A percentile compares a stretch with the other conserved stretches of the same genome.
These are phyloP conservation scores for Candida pini DNA, from an alignment of 805 yeast genomes.

Conservation along the genomic window DNA sequence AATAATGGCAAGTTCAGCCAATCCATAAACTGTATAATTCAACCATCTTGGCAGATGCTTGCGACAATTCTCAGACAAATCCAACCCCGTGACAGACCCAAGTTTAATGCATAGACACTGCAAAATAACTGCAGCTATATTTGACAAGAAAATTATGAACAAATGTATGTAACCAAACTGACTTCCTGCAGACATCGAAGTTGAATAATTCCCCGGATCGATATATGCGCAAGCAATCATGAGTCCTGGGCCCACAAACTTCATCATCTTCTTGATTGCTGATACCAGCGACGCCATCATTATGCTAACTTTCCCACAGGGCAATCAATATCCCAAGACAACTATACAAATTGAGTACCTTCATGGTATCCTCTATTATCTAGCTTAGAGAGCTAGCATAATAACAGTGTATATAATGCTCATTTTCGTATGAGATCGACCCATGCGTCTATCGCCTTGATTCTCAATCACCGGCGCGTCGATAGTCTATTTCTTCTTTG, in stretches of 20 bases:
- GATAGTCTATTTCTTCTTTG: too few relatives aligned
- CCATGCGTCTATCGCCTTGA: too few relatives aligned
- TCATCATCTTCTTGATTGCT: slow-evolving; percentile 40
- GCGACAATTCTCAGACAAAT: slow-evolving; percentile 80
- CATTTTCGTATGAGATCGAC: too few relatives aligned
- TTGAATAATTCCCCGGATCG: slow-evolving; percentile 92
- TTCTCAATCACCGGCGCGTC: too few relatives aligned
- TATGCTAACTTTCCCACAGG: too few relatives aligned
- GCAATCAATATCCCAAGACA: too few relatives aligned
- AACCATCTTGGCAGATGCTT: slow-evolving; percentile 62
- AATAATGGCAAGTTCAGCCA: slow-evolving; percentile 82
- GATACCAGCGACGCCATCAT: too few relatives aligned
- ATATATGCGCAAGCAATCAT: slow-evolving; percentile 87
- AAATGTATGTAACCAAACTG: slow-evolving; percentile 66
- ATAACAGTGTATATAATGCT: too few relatives aligned
- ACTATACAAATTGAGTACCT: too few relatives aligned
- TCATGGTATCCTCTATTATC: too few relatives aligned
- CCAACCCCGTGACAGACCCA: slow-evolving; percentile 87
- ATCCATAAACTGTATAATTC: slow-evolving; percentile 55
- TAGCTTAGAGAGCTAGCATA: too few relatives aligned
- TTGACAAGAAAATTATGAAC: slow-evolving; percentile 70
- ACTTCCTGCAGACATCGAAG: slow-evolving; percentile 88
- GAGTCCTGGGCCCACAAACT: slow-evolving; percentile 82
- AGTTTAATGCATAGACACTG: slow-evolving; percentile 80
- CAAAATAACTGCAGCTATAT: slow-evolving; percentile 74